A percentile compares a stretch with the other conserved stretches of the same genome.
These are phyloP conservation scores for Beauveria medogensis DNA, from an alignment of 2,329 filamentous ascomycete genomes.

Conservation along the genomic window DNA sequence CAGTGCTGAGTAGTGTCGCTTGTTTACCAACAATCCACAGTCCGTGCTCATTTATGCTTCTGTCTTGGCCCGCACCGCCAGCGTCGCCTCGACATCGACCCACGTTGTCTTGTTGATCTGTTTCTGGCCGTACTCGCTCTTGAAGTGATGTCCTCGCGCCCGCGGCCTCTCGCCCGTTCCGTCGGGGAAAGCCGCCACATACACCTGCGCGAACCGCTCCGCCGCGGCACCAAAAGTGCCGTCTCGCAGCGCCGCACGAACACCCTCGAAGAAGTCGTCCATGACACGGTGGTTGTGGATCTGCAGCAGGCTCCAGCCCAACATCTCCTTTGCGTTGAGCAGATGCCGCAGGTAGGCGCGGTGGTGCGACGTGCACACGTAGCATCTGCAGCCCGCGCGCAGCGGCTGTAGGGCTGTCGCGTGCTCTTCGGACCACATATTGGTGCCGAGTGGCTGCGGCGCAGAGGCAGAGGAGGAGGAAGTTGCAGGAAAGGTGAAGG, in stretches of 20 bases:
- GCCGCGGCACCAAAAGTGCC: slow-evolving; percentile 53
- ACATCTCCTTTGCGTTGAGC: slow-evolving; percentile 87
- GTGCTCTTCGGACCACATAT: slow-evolving; percentile 66
- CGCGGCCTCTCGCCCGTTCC: slow-evolving; percentile 72
- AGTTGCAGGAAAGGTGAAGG: slow-evolving; percentile 61
- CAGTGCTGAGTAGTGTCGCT: too few relatives aligned
- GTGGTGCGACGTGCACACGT: slow-evolving; percentile 77
- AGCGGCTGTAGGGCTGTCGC: slow-evolving; percentile 57
- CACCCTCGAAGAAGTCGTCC: slow-evolving; percentile 61
- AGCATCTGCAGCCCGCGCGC: slow-evolving; percentile 60
- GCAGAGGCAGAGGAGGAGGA: background rate
- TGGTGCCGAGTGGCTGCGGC: slow-evolving; percentile 53
- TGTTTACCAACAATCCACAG: too few relatives aligned
- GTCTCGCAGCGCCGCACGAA: slow-evolving; percentile 55
- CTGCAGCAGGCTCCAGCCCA: slow-evolving; percentile 87
- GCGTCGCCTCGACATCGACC: slow-evolving; percentile 32
- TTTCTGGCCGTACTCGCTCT: slow-evolving; percentile 55
- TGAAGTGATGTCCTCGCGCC: slow-evolving; percentile 75
- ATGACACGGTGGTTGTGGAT: slow-evolving; percentile 79
- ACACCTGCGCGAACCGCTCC: slow-evolving; percentile 40
- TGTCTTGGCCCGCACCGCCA: background rate
- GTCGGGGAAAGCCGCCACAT: slow-evolving; percentile 63
- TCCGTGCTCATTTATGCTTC: background rate
- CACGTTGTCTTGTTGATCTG: slow-evolving; percentile 64
- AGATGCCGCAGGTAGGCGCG: slow-evolving; percentile 83